Evolutionary conservation across 345 rosid genomes (phyloP).

Genomic region (Limnanthes douglasii): DNA sequence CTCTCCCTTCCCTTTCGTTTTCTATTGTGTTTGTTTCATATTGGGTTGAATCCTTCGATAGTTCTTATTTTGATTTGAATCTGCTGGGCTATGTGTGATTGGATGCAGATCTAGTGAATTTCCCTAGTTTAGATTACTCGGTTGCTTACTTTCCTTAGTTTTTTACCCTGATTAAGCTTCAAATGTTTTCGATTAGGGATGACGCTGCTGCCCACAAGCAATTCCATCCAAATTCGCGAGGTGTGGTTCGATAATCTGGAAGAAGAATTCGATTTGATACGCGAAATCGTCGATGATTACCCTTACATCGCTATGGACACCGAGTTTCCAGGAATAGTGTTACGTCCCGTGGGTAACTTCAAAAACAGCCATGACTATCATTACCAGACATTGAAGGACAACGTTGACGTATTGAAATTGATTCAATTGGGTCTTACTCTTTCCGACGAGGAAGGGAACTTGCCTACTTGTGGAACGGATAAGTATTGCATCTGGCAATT

Average conservation of each 20-base stretch:
- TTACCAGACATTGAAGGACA: conserved; percentile 60
- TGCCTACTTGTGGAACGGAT: conserved; percentile 71
- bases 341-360: conserved; percentile 60
- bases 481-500: conserved; percentile 81
- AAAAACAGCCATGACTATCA: conserved; percentile 51
- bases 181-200: conserved; percentile 20
- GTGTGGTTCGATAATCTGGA: conserved; percentile 64
- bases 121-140: not conserved
- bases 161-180: too few relatives aligned
- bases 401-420: conserved; percentile 67
- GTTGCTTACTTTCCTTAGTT: too few relatives aligned
- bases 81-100: too few relatives aligned
- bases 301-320: conserved; percentile 88
- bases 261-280: conserved; percentile 53
- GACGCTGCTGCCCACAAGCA: conserved; percentile 56
- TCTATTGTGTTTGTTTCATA: too few relatives aligned
- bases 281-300: conserved; percentile 51
- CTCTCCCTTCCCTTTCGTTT: too few relatives aligned
- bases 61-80: too few relatives aligned
- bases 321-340: conserved; percentile 73
- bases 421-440: conserved; percentile 81
- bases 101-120: not conserved
- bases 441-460: conserved; percentile 64
- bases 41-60: too few relatives aligned
- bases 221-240: conserved; percentile 71